Conservation (phyloP, 495 filamentous ascomycete species). For the Lasiosphaeria hispida region DNA sequence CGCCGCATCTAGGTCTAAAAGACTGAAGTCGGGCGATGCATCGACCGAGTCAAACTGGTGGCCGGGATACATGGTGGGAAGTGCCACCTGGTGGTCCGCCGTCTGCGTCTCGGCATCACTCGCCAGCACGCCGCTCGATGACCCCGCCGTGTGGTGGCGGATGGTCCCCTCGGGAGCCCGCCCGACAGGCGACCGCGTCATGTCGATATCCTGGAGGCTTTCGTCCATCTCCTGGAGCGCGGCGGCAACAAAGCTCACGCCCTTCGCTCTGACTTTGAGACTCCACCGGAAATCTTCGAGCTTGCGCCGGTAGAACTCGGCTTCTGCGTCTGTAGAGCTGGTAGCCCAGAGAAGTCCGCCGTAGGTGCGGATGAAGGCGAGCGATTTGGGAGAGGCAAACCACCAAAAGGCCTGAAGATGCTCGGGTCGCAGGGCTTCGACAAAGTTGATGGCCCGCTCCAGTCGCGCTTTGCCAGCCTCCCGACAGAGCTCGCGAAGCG, state of each 20-base stretch:
- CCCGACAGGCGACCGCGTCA: slow-evolving; percentile 20
- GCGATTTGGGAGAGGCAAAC: slow-evolving; percentile 59
- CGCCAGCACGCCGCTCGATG: background rate
- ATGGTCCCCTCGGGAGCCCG: background rate
- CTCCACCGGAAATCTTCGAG: slow-evolving; percentile 77
- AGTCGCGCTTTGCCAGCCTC: slow-evolving; percentile 64
- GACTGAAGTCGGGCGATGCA: no score
- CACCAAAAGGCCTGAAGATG: slow-evolving; percentile 64
- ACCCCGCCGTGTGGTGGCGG: background rate
- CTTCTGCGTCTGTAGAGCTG: slow-evolving; percentile 63
- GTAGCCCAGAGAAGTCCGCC: slow-evolving; percentile 68
- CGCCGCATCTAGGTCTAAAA: no score
- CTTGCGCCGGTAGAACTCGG: slow-evolving; percentile 71
- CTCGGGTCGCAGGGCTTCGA: slow-evolving; percentile 55
- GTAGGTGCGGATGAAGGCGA: slow-evolving; percentile 61
- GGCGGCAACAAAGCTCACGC: slow-evolving; percentile 25
- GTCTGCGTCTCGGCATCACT: no score
- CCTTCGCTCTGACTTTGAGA: slow-evolving; percentile 39
- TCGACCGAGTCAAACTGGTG: no score
- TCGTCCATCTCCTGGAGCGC: slow-evolving; percentile 30
- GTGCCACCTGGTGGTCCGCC: no score
- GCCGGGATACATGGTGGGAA: no score
- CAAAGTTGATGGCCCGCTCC: slow-evolving; percentile 55
- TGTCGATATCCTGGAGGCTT: slow-evolving; percentile 28
- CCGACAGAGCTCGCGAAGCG: slow-evolving; percentile 71